Evolutionary conservation across 2,329 filamentous ascomycete genomes (phyloP), one percentile per base, ranked within the genome.

Genomic region (Colletotrichum lindemuthianum): DNA sequence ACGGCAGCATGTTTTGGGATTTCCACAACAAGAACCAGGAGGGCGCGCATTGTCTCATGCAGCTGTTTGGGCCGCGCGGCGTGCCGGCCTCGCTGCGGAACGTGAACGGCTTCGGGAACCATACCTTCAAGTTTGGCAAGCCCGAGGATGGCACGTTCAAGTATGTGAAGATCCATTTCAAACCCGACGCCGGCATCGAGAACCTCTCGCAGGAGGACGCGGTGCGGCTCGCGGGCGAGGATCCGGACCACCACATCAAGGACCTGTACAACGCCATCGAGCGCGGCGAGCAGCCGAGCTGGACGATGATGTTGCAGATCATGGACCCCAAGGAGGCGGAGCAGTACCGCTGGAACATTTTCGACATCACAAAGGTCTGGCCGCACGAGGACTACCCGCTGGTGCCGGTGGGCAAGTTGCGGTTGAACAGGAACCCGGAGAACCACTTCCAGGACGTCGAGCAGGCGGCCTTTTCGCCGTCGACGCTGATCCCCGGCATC

Each of bases 331-430:
- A 81, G 59, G 76, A 84, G 54, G 82, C 82, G 4, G 80, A 81
- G 55, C 78, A 67, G 2, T 80, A 79, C 59, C 74, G 76, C 6
- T 78, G 78, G 70, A 81, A 84, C 65, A 78, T 86, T 52, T 85
- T 87, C 69, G 85, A 88, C 70, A 77, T 82, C 59, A 87, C 84
- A 12, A 83, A 85, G 65, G 78, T 82, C 47, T 85, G 82, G 83
- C 80, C 82, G 0, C 78, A 83, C 40, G 71, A 74, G 32, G 77
- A 84, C 47, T 83, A 79, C 64, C 83, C 84, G 0, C 70, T 84
- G 37, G 73, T 76, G 4, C 74, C 75, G 9, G 75, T 87, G 15
- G 84, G 85, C 15, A 77, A 77, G 53, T 73, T 87, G 63, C 80
- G 77, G 0, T 71, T 87, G 10, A 81, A 86, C 70, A 73, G 74